A percentile compares a stretch with the other conserved stretches of the same genome.
Evolutionary conservation across 345 rosid species (phyloP).

Genomic region (Citropsis articulata): DNA sequence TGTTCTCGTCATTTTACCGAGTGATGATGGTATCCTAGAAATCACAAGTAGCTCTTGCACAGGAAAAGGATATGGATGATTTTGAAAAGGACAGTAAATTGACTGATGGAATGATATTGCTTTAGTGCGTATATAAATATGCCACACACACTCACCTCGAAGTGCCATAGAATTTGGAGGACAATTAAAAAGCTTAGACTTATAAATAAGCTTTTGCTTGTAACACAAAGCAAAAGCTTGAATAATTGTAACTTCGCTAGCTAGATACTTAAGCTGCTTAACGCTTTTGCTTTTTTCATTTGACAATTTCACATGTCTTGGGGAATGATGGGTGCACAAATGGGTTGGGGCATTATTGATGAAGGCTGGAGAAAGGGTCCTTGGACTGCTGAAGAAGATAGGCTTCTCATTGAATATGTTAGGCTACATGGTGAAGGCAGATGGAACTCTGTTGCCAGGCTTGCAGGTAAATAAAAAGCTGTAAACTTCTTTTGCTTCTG

Average conservation of each 20-base stretch:
- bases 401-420: conserved; percentile 69
- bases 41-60: conserved; percentile 18
- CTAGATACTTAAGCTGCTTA: background rate
- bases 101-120: conserved; percentile 25
- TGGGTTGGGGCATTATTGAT: conserved; percentile 62
- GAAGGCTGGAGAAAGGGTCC: conserved; percentile 96
- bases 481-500: background rate
- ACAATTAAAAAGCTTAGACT: background rate
- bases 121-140: conserved; percentile 52
- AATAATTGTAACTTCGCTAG: background rate
- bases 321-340: conserved; percentile 52
- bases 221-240: conserved; percentile 5
- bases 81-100: conserved; percentile 39
- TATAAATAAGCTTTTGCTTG: background rate
- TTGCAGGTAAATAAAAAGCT: conserved; percentile 39
- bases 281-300: background rate
- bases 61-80: conserved; percentile 30
- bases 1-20: conserved; percentile 11
- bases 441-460: conserved; percentile 91
- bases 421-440: conserved; percentile 81
- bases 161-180: conserved; percentile 38
- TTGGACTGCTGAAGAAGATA: conserved; percentile 93
- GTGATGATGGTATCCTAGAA: conserved; percentile 33
- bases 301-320: conserved; percentile 45
- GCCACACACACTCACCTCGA: conserved; percentile 27